phyloP scores from a whole-genome alignment of 352 stramenopile species.

The Phytophthora brassicae region DNA sequence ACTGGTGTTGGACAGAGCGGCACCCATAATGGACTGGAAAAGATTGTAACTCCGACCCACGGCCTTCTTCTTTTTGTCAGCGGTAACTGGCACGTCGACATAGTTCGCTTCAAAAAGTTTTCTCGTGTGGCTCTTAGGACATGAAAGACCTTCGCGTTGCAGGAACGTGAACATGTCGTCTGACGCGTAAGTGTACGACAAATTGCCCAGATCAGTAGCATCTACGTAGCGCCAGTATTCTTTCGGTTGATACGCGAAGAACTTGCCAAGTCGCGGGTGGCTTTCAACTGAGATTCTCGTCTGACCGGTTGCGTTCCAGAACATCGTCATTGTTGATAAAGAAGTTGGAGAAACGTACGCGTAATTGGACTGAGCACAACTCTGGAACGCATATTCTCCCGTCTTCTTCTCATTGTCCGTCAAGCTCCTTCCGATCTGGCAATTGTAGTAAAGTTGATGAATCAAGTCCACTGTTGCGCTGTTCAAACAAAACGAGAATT shows the following conservation, averaged over 20 bases:
- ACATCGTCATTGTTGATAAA: conserved; percentile 52
- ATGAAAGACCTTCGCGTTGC: conserved; percentile 32
- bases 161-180: conserved; percentile 48
- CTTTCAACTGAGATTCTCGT: conserved; percentile 37
- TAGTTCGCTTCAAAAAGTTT: conserved; percentile 22
- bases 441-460: conserved; percentile 68
- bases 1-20: conserved; percentile 11
- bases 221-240: conserved; percentile 70
- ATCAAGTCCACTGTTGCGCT: conserved; percentile 64
- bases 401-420: conserved; percentile 55
- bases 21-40: conserved; percentile 35
- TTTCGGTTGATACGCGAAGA: conserved; percentile 54
- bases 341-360: conserved; percentile 25
- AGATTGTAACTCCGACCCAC: conserved; percentile 44
- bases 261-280: conserved; percentile 43
- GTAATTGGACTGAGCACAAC: conserved; percentile 33
- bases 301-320: conserved; percentile 31
- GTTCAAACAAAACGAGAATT: conserved; percentile 1
- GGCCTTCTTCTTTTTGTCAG: conserved; percentile 25
- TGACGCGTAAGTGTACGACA: conserved; percentile 68
- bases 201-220: conserved; percentile 43
- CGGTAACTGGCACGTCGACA: conserved; percentile 14
- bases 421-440: conserved; percentile 57
- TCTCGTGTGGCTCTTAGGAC: conserved; percentile 43
- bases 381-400: conserved; percentile 51